Evolutionary conservation across 192 early-diverging fungal species (phyloP), one percentile per base, ranked within the genome.

Genomic region (Linnemannia elongata): DNA sequence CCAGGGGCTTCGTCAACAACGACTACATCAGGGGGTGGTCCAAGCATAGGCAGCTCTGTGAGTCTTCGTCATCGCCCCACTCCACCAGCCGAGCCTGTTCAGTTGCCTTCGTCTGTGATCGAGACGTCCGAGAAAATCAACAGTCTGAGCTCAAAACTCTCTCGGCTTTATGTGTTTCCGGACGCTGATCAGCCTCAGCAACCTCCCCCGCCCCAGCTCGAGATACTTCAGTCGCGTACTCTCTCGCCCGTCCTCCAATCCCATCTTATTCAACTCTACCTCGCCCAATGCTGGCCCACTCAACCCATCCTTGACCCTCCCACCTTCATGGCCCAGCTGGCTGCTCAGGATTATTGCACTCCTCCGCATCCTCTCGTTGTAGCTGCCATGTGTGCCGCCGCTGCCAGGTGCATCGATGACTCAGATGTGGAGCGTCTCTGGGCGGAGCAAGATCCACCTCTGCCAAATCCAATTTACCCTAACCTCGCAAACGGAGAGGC

Each of bases 81-180:
- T 13, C 63, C 33, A 18, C 60, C 85, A 72, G 27, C 45, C 72
- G 85, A 87, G 45, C 79, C 76, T 15, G 70, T 66, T 22, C 44
- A 77, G 49, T 38, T 87, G 47, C 85, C 85, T 1, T 75, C 85
- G 33, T 73, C 85, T 60, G 85, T 87, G 24, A 87, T 87, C 66
- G 85, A 87, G 72, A 87, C 85, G 30, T 87, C 85, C 39, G 85
- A 87, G 72, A 87, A 81, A 81, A 87, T 87, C 52, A 87, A 87
- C 76, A 81, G 27, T 78, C 74, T 87, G 85, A 87, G 85, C 76
- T 72, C 76, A 41, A 87, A 87, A 63, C 80, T 87, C 80, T 75
- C 85, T 69, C 85, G 85, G 76, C 85, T 87, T 68, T 87, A 57
- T 68, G 76, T 87, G 44, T 87, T 87, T 35, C 79, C 80, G 76